Base-by-base conservation (phyloP, 2,329 filamentous ascomycete species). In the Aspergillus fischeri region DNA sequence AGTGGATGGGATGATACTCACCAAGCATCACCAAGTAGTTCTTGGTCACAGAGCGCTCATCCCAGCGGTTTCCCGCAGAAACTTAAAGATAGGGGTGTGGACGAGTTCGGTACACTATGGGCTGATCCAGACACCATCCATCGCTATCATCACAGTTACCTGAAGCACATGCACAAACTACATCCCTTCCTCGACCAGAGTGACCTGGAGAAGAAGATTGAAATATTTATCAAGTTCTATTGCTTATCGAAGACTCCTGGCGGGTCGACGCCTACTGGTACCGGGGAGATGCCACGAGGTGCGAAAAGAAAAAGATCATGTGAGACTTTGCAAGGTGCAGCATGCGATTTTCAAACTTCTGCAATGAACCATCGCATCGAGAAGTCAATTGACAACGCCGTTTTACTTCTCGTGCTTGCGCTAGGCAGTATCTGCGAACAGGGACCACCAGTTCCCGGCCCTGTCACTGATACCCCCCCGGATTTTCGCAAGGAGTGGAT, bases 331-430 rank as follows among this genome's bases (percentile, higher is more conserved):
- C 64, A 70, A 38, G 65, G 65, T 8, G 53, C 57, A 7, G 63
- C 63, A 10, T 65, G 66, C 38, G 68, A 68, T 21, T 53, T 58
- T 57, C 70, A 63, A 32, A 63, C 63, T 4, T 63, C 64, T 24
- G 50, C 47, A 3, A 27, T 55, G 6, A 11, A 53, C 45, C 60
- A 56, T 21, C 62, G 66, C 20, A 74, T 80, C 24, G 75, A 77
- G 48, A 73, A 87, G 53, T 91, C 88, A 7, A 86, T 94, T 17
- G 83, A 86, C 53, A 96, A 90, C 63, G 92, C 92, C 0, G 81
- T 97, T 41, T 84, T 97, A 1, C 81, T 97, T 2, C 80, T 93
- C 4, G 85, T 96, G 0, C 80, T 97, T 54, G 93, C 93, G 0
- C 77, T 99, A 5, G 94, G 94, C n/a, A 92, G 91, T 67, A 89